phyloP scores from a whole-genome alignment of 345 rosid species.

The Crucihimalaya himalaica region DNA sequence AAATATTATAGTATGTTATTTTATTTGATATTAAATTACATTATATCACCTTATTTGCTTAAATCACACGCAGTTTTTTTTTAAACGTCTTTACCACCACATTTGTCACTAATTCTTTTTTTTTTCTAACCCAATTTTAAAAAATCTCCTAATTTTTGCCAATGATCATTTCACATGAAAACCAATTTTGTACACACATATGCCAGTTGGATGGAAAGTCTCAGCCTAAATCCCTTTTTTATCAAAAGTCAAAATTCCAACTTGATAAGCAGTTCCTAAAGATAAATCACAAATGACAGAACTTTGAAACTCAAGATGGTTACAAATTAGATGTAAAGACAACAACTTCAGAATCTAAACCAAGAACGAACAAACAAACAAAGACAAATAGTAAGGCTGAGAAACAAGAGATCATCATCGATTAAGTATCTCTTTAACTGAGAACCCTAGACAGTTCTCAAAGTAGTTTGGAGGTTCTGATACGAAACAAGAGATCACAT shows the following conservation, averaged over 20 bases:
- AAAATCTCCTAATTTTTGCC: background rate
- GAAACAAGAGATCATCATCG: constrained; percentile 41
- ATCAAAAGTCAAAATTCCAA: constrained; percentile 1
- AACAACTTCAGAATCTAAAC: background rate
- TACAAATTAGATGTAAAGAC: background rate
- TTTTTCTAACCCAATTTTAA: no score
- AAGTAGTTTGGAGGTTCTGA: constrained; percentile 73
- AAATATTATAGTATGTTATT: no score
- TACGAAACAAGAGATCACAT: constrained; percentile 86
- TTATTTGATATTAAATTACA: background rate
- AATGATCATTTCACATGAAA: background rate
- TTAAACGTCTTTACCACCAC: no score
- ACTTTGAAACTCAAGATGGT: background rate
- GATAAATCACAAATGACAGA: background rate
- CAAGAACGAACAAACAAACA: background rate
- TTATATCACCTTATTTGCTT: background rate
- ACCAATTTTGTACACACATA: background rate
- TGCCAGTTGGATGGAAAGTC: background rate
- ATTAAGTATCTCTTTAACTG: constrained; percentile 58
- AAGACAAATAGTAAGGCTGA: background rate
- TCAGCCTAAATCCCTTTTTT: background rate
- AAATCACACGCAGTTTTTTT: no score
- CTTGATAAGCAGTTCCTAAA: background rate
- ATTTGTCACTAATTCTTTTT: no score
- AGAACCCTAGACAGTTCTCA: constrained; percentile 60